Evolutionary conservation across 2,329 filamentous ascomycete genomes (phyloP).

Genomic region (Lecanicillium sp.): DNA sequence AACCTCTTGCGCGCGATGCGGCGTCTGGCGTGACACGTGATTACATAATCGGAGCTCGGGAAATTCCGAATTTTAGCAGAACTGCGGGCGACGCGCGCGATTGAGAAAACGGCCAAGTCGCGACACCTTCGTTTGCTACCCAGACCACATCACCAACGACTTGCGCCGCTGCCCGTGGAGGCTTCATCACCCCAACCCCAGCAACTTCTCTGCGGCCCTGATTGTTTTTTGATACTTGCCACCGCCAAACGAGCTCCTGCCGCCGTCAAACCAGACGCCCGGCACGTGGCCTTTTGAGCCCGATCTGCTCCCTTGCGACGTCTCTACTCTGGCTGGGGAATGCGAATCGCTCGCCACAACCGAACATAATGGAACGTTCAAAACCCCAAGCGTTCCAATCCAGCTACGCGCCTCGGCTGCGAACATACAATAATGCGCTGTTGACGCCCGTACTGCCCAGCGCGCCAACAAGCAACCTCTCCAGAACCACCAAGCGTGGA

Average conservation of each 20-base stretch:
- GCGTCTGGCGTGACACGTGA: too few species aligned
- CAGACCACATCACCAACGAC: constrained; percentile 6
- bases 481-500: constrained; percentile 92
- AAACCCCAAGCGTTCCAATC: constrained; percentile 81
- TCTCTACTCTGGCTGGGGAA: neutral
- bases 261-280: too few species aligned
- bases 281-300: too few species aligned
- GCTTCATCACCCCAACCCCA: constrained; percentile 2
- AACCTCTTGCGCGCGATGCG: neutral
- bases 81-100: constrained; percentile 18
- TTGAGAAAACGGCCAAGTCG: constrained; percentile 19
- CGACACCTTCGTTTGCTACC: constrained; percentile 5
- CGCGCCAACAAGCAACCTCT: constrained; percentile 53
- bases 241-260: too few species aligned
- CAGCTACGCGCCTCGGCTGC: constrained; percentile 83
- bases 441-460: constrained; percentile 76
- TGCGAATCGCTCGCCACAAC: constrained; percentile 3
- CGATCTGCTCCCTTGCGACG: neutral
- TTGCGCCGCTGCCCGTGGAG: neutral
- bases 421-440: constrained; percentile 85
- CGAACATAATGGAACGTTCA: constrained; percentile 38
- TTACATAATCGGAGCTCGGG: constrained; percentile 18
- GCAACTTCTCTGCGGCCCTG: neutral
- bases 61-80: constrained; percentile 15
- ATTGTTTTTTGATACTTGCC: too few species aligned